phyloP scores from a whole-genome alignment of 148 eudicot species.

The Amaranthus palmeri region DNA sequence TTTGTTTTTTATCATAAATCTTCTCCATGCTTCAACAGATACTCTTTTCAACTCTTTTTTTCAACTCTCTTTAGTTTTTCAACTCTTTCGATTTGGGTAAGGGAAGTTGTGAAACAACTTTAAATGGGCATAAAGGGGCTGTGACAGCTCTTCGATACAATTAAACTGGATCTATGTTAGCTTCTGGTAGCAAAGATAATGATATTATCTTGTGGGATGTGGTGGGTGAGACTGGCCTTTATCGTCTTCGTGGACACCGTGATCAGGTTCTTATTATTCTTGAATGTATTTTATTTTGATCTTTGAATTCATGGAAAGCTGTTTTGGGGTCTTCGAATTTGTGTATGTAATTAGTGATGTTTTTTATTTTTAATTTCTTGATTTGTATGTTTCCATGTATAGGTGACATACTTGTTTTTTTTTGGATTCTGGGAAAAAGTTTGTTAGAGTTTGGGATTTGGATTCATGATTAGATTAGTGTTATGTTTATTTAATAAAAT shows the following conservation, averaged over 20 bases:
- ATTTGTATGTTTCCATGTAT: slow-evolving; percentile 20
- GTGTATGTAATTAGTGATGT: neutral
- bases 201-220: slow-evolving; percentile 96
- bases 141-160: slow-evolving; percentile 66
- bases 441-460: slow-evolving; percentile 93
- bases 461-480: no score
- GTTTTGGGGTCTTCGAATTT: neutral
- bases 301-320: neutral
- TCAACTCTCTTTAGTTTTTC: no score
- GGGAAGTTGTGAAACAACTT: slow-evolving; percentile 80
- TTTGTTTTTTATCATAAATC: no score
- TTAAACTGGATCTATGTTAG: slow-evolving; percentile 76
- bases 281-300: neutral
- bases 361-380: neutral
- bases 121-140: slow-evolving; percentile 97
- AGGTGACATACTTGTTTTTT: slow-evolving; percentile 92
- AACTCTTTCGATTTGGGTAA: slow-evolving; percentile 59
- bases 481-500: no score
- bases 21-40: no score
- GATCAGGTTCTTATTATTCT: slow-evolving; percentile 60
- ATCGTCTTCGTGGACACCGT: slow-evolving; percentile 91
- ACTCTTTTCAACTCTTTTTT: no score
- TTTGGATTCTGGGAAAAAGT: slow-evolving; percentile 75
- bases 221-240: slow-evolving; percentile 92
- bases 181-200: slow-evolving; percentile 94